Evolutionary conservation across 345 rosid genomes (phyloP).

Genomic region (Salix viminalis): DNA sequence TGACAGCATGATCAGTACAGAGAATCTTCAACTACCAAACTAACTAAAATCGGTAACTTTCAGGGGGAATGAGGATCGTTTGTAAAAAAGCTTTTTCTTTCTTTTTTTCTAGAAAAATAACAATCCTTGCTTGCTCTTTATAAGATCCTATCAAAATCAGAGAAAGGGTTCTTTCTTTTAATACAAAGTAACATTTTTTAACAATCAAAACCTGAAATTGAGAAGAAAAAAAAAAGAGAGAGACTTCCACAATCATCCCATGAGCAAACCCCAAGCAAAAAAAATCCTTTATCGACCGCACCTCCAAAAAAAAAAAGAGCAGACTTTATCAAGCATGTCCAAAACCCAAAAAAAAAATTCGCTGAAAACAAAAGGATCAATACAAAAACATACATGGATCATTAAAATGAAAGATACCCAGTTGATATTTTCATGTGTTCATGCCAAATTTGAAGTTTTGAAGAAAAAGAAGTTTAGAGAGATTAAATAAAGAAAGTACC

Average conservation of each 20-base stretch:
- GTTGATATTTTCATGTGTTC: conserved; percentile 17
- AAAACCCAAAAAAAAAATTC: neutral
- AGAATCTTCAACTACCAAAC: neutral
- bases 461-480: neutral
- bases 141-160: conserved; percentile 10
- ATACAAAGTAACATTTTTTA: neutral
- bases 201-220: conserved; percentile 9
- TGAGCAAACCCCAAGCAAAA: neutral
- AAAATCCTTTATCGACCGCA: neutral
- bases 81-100: conserved; percentile 1
- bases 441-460: neutral
- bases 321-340: neutral
- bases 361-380: conserved; percentile 5
- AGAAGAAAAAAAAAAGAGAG: neutral
- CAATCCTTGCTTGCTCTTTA: neutral
- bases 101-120: neutral
- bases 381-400: conserved; percentile 9
- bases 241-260: neutral
- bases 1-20: neutral
- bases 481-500: conserved; percentile 14
- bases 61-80: neutral
- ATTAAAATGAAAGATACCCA: conserved; percentile 20
- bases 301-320: neutral
- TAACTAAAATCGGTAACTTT: neutral
- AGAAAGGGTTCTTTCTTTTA: conserved; percentile 12